Evolutionary conservation across 176 grass and related monocot species (phyloP).

Genomic region (Canna indica): DNA sequence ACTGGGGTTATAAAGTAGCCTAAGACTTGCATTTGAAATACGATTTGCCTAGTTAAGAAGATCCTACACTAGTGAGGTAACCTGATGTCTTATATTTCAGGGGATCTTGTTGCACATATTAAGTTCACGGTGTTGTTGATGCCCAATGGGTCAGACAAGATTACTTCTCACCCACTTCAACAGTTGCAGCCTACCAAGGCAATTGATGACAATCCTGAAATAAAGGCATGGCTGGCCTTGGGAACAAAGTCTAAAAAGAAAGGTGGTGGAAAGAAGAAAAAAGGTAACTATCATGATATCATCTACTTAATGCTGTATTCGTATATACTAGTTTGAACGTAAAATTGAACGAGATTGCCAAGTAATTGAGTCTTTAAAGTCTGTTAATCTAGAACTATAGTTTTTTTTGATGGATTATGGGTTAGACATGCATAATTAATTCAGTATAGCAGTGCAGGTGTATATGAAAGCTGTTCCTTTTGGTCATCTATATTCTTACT

Average conservation of each 20-base stretch:
- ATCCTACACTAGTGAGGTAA: neutral
- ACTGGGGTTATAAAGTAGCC: neutral
- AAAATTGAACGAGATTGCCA: neutral
- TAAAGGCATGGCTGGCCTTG: constrained; percentile 91
- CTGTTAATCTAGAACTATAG: too few species aligned
- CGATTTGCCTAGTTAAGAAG: too few species aligned
- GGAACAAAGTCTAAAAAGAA: constrained; percentile 97
- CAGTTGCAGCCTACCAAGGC: constrained; percentile 42
- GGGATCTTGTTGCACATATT: constrained; percentile 90
- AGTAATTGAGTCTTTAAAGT: too few species aligned
- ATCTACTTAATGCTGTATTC: neutral
- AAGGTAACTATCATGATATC: constrained; percentile 28
- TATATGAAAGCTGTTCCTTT: constrained; percentile 2
- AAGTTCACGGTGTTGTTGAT: constrained; percentile 95
- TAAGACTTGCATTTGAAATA: too few species aligned
- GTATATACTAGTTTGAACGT: neutral
- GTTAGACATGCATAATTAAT: too few species aligned
- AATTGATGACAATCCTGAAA: constrained; percentile 63
- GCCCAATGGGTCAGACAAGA: constrained; percentile 79
- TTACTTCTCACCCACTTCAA: constrained; percentile 66
- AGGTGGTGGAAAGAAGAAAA: constrained; percentile 95
- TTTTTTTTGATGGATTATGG: too few species aligned
- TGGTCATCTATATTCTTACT: neutral
- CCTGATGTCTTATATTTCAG: constrained; percentile 28
- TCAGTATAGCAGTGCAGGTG: too few species aligned